Evolutionary conservation across 163 green algal species (phyloP), one percentile per base, ranked within the genome.

Genomic region (Chloromonas sp.): DNA sequence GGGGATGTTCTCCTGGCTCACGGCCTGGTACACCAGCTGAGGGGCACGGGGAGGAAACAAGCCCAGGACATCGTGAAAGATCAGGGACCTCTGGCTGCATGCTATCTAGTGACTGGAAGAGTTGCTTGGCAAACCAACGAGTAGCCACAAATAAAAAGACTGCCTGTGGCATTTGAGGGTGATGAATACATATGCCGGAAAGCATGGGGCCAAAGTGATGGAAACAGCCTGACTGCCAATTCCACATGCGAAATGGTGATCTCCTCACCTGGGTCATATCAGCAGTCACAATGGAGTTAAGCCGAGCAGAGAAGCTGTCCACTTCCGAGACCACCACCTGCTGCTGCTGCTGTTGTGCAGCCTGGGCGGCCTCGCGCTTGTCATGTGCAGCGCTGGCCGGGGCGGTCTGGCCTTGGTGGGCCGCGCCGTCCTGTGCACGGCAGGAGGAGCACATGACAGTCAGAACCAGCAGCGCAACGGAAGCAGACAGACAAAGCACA

Each of bases 231-330:
- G 36, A 36, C 36, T 36, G 36, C 36, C 36, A 36, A 36, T 36
- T 36, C 36, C 36, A 36, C 36, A 36, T 36, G 36, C 36, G 36
- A 36, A 36, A 36, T 36, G 36, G 36, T 36, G 36, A 36, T 36
- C 36, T 36, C 36, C 85, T 80, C 74, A 91, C 88, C 78, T 78
- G 58, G 3, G 89, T 88, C 78, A 93, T 89, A 81, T 95, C 91
- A 14, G 89, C 84, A 13, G 78, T 83, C 0, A 95, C 83, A 74
- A 95, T 92, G 61, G 79, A 86, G 81, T 88, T 89, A 36, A 93
- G 87, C 2, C 91, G 90, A n/a, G 81, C 84, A 14, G 89, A 87
- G 83, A 95, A 92, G 59, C 85, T 90, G 79, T 95, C 92, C 77
- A 95, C 87, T 81, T 93, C 88, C 1, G 78, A 82, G 60, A 88